phyloP scores from a whole-genome alignment of 1,139 yeast species.

The Sugiyamaella japonica region DNA sequence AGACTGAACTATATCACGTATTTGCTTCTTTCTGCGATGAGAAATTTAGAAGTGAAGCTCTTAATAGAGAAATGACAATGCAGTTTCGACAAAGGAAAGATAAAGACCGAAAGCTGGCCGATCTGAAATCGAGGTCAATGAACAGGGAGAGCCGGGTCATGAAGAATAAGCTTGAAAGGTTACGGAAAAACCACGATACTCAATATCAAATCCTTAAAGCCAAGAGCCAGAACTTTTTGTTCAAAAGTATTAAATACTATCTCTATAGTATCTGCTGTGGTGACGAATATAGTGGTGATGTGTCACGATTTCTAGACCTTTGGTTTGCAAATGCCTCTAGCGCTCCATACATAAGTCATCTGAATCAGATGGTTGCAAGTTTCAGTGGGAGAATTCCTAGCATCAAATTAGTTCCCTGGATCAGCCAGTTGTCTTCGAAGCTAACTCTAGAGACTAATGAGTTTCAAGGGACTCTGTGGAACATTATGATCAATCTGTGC shows the following conservation, averaged over 20 bases:
- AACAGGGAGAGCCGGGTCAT: constrained; percentile 2
- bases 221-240: constrained; percentile 49
- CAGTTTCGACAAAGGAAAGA: constrained; percentile 51
- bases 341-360: constrained; percentile 34
- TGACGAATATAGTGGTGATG: constrained; percentile 54
- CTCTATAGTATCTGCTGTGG: constrained; percentile 52
- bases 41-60: constrained; percentile 53
- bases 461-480: constrained; percentile 59
- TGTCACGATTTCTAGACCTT: constrained; percentile 79
- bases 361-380: constrained; percentile 32
- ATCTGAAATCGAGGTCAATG: constrained; percentile 46
- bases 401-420: constrained; percentile 72
- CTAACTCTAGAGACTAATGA: constrained; percentile 42
- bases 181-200: constrained; percentile 51
- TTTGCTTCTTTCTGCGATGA: constrained; percentile 77
- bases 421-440: constrained; percentile 78
- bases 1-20: constrained; percentile 53
- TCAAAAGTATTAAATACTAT: constrained; percentile 61
- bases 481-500: constrained; percentile 54
- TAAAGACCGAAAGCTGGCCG: constrained; percentile 35
- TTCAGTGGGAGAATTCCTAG: constrained; percentile 53
- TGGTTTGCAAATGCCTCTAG: constrained; percentile 69
- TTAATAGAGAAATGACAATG: constrained; percentile 49
- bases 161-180: constrained; percentile 8
- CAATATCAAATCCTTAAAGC: constrained; percentile 47